phyloP scores from a whole-genome alignment of 1,284 basidiomycete genomes.

The Nidula niveotomentosa region DNA sequence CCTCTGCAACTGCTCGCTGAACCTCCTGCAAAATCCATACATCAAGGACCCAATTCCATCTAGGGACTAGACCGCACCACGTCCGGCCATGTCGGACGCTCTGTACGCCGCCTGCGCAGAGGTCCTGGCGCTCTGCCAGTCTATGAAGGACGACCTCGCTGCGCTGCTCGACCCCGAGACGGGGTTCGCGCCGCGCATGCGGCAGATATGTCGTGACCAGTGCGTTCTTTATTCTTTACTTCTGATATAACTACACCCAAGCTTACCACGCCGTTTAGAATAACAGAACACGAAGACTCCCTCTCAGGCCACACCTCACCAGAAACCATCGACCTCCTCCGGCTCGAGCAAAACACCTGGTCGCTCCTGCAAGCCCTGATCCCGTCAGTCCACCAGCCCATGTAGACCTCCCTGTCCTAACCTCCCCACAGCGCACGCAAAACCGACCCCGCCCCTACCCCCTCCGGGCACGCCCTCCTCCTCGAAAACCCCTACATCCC shows the following conservation, averaged over 20 bases:
- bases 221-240: conserved; percentile 29
- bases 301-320: conserved; percentile 30
- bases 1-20: neutral
- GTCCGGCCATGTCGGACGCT: conserved; percentile 21
- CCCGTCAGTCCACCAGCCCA: conserved; percentile 40
- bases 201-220: conserved; percentile 65
- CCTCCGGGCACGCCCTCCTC: conserved; percentile 53
- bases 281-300: conserved; percentile 48
- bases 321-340: conserved; percentile 55
- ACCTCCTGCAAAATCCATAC: neutral
- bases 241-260: neutral
- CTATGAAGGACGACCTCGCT: conserved; percentile 57
- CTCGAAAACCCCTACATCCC: conserved; percentile 77
- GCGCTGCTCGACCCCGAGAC: conserved; percentile 60
- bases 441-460: conserved; percentile 44
- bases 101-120: conserved; percentile 66
- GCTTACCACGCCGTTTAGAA: conserved; percentile 27
- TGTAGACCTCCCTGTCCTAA: neutral
- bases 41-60: neutral
- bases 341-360: conserved; percentile 83
- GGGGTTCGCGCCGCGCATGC: conserved; percentile 69
- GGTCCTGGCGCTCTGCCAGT: conserved; percentile 58
- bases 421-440: conserved; percentile 53
- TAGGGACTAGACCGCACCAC: neutral
- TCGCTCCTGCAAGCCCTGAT: conserved; percentile 73